Conservation (phyloP, 768 basidiomycete genomes). For the Phylloporus sp. region DNA sequence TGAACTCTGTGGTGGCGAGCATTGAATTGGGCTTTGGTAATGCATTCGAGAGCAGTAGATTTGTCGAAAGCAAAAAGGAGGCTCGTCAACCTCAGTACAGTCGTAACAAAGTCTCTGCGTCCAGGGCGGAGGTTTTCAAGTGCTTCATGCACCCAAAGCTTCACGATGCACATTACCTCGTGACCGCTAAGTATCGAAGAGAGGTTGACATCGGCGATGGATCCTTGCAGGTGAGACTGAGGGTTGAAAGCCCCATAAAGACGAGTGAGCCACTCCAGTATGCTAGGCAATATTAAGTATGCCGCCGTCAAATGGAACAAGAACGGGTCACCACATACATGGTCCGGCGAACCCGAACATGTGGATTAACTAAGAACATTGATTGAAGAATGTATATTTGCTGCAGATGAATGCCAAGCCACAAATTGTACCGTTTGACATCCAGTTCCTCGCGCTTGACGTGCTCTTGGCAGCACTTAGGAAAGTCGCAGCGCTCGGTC, state of each 20-base stretch:
- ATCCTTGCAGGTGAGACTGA: slow-evolving; percentile 43
- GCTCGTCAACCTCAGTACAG: slow-evolving; percentile 33
- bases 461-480: slow-evolving; percentile 39
- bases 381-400: slow-evolving; percentile 47
- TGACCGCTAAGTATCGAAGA: slow-evolving; percentile 38
- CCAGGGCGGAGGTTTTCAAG: slow-evolving; percentile 35
- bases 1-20: background rate
- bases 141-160: slow-evolving; percentile 43
- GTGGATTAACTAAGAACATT: slow-evolving; percentile 16
- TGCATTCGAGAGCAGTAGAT: slow-evolving; percentile 30
- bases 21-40: slow-evolving; percentile 33
- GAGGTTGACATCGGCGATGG: slow-evolving; percentile 33
- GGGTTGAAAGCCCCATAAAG: slow-evolving; percentile 53
- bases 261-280: slow-evolving; percentile 33
- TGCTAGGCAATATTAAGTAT: background rate
- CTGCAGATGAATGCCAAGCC: slow-evolving; percentile 43
- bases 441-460: slow-evolving; percentile 21
- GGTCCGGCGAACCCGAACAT: background rate
- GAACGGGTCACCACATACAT: slow-evolving; percentile 1
- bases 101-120: slow-evolving; percentile 28
- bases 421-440: slow-evolving; percentile 37
- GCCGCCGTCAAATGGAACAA: background rate
- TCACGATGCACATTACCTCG: slow-evolving; percentile 35
- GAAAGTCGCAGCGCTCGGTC: slow-evolving; percentile 34
- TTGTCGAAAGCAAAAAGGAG: slow-evolving; percentile 40